Evolutionary conservation across 1,284 basidiomycete genomes (phyloP).

Genomic region (Hemileia vastatrix): DNA sequence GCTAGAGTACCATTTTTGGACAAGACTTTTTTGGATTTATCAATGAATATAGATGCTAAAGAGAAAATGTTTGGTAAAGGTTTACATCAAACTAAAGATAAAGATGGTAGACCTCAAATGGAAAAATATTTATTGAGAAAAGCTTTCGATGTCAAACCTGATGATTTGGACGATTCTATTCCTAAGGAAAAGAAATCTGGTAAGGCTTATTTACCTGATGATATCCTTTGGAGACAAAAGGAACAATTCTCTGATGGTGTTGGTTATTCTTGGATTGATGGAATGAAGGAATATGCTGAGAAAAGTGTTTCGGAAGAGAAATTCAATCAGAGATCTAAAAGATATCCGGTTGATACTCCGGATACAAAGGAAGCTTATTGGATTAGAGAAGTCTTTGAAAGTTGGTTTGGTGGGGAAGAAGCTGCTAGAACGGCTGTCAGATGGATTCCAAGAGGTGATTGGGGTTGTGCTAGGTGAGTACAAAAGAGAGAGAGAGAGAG

Average conservation of each 20-base stretch:
- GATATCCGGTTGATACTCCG: slow-evolving; percentile 74
- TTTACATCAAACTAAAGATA: slow-evolving; percentile 61
- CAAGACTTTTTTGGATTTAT: slow-evolving; percentile 85
- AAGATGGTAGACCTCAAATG: slow-evolving; percentile 78
- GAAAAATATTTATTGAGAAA: slow-evolving; percentile 98
- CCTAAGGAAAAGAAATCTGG: slow-evolving; percentile 57
- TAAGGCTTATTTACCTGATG: slow-evolving; percentile 79
- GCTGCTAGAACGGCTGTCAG: slow-evolving; percentile 88
- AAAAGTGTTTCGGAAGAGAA: slow-evolving; percentile 67
- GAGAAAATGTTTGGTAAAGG: slow-evolving; percentile 90
- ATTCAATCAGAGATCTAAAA: slow-evolving; percentile 65
- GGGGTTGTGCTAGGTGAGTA: slow-evolving; percentile 91
- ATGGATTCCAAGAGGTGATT: slow-evolving; percentile 88
- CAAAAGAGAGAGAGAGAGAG: too few relatives aligned
- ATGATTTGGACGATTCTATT: slow-evolving; percentile 32
- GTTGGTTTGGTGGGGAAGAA: slow-evolving; percentile 60
- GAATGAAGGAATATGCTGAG: slow-evolving; percentile 84
- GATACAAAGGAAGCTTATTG: slow-evolving; percentile 97
- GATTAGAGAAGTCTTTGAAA: slow-evolving; percentile 87
- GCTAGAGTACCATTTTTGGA: slow-evolving; percentile 98
- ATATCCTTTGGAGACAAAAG: slow-evolving; percentile 97
- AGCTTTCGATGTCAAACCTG: slow-evolving; percentile 80
- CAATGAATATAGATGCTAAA: slow-evolving; percentile 81
- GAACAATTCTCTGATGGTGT: slow-evolving; percentile 99
- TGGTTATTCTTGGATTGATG: slow-evolving; percentile 99